Evolutionary conservation across 345 rosid genomes (phyloP), one percentile per base, ranked within the genome.

Genomic region (Euphorbia pulcherrima): DNA sequence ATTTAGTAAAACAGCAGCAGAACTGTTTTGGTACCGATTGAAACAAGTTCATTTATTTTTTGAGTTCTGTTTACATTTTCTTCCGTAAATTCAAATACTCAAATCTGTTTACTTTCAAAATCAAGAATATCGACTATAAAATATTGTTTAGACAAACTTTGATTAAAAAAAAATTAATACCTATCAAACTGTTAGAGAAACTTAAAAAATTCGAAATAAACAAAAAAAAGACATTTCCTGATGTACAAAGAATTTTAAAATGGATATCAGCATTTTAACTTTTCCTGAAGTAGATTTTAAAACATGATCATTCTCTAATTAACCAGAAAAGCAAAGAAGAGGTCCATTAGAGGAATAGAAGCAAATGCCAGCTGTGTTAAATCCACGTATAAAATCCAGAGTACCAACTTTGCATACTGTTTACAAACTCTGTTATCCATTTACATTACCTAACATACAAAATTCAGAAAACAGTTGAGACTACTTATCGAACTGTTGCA

Each of bases 401-500:
- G 39, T 40, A 20, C 58, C 18, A 47, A 33, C n/a, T 33, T 4
- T 16, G 47, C 47, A 8, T 41, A 44, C 6, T 5, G 54, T 39
- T 11, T 11, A 52, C 53, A 33, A 52, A 33, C 69, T 35, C 4
- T 20, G 4, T 53, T 27, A 8, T 28, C 57, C 71, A 68, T 57
- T 41, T 68, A 57, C 71, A 68, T 44, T 62, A 12, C 1, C 18
- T 44, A 10, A 44, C 50, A 24, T 10, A 44, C 67, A 68, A 53
- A 27, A 54, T 26, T 26, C n/a, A 56, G 26, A 40, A 56, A 18
- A 29, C 8, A 12, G 21, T 14, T 41, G 11, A n/a, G 54, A 59
- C 65, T 68, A 64, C 71, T 69, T 82, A 40, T 84, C 96, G 57
- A 82, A 86, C 33, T 85, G 93, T 80, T 84, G 91, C 68, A 87